Evolutionary conservation across 2,329 filamentous ascomycete species (phyloP).

Genomic region (Nothophoma quercina): DNA sequence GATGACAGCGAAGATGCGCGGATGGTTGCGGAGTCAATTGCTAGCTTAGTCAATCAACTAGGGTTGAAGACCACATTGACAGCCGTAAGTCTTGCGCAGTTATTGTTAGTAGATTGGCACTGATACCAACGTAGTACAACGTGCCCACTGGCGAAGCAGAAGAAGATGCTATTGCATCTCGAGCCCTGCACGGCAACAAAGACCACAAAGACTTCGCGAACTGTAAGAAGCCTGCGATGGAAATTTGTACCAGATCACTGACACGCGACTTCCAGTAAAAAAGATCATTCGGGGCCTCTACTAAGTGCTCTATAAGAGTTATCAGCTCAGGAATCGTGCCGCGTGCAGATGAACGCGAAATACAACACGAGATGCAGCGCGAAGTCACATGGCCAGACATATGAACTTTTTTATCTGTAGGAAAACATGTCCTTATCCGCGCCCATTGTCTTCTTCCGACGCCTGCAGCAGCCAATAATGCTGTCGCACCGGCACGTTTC

Average conservation of each 20-base stretch:
- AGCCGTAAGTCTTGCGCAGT: conserved; percentile 33
- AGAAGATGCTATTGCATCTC: conserved; percentile 45
- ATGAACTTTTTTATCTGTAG: conserved; percentile 5
- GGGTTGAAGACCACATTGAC: conserved; percentile 50
- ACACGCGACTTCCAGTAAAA: conserved; percentile 34
- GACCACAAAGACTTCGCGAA: conserved; percentile 48
- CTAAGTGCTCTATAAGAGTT: too few species aligned
- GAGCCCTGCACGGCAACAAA: conserved; percentile 44
- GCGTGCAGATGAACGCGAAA: not conserved
- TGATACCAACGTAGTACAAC: conserved; percentile 41
- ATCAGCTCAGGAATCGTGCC: too few species aligned
- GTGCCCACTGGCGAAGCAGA: conserved; percentile 47
- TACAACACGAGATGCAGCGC: conserved; percentile 9
- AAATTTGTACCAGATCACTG: conserved; percentile 6
- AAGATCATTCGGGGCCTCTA: conserved; percentile 44
- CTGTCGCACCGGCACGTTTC: conserved; percentile 20
- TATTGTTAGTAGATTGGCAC: not conserved
- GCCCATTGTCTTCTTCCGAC: conserved; percentile 20
- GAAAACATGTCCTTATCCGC: conserved; percentile 32
- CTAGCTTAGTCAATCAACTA: conserved; percentile 55
- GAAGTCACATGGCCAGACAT: conserved; percentile 7
- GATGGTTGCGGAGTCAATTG: conserved; percentile 55
- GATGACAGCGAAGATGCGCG: conserved; percentile 55
- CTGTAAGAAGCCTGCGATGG: conserved; percentile 26
- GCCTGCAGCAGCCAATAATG: conserved; percentile 19